Evolutionary conservation across 805 yeast genomes (phyloP).

Genomic region (Candida orba): DNA sequence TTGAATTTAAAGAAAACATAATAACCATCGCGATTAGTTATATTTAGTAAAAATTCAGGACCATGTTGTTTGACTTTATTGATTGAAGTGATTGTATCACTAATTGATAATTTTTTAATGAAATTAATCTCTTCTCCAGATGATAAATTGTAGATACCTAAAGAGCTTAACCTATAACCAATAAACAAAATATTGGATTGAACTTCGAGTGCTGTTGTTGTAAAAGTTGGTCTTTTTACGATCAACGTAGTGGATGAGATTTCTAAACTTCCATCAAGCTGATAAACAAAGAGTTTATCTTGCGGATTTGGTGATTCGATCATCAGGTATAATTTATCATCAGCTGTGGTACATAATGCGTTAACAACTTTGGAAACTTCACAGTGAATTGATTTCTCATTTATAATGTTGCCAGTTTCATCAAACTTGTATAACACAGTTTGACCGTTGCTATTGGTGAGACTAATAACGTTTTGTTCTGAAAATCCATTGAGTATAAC

Average conservation of each 20-base stretch:
- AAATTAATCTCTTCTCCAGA: constrained; percentile 19
- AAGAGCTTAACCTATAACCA: constrained; percentile 67
- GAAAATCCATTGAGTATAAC: constrained; percentile 37
- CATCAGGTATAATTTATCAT: constrained; percentile 31
- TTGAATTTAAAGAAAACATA: constrained; percentile 37
- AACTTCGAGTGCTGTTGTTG: constrained; percentile 49
- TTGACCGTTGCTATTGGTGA: constrained; percentile 36
- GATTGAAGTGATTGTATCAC: constrained; percentile 63
- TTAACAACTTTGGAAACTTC: constrained; percentile 43
- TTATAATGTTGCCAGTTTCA: constrained; percentile 25
- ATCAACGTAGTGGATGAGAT: constrained; percentile 17
- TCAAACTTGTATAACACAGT: constrained; percentile 36
- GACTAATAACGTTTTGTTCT: constrained; percentile 26
- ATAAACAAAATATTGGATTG: constrained; percentile 42
- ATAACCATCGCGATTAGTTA: constrained; percentile 63
- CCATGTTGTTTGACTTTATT: constrained; percentile 27
- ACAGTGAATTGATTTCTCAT: constrained; percentile 18
- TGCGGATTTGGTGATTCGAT: constrained; percentile 64
- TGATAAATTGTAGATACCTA: constrained; percentile 45
- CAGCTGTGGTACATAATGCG: constrained; percentile 29
- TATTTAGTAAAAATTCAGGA: constrained; percentile 23
- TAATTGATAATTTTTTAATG: constrained; percentile 45
- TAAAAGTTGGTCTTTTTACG: constrained; percentile 42
- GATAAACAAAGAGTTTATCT: constrained; percentile 41
- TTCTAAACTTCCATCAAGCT: constrained; percentile 28